Base-by-base conservation (phyloP, 1,284 basidiomycete genomes). In the Rhodotorula sp. region DNA sequence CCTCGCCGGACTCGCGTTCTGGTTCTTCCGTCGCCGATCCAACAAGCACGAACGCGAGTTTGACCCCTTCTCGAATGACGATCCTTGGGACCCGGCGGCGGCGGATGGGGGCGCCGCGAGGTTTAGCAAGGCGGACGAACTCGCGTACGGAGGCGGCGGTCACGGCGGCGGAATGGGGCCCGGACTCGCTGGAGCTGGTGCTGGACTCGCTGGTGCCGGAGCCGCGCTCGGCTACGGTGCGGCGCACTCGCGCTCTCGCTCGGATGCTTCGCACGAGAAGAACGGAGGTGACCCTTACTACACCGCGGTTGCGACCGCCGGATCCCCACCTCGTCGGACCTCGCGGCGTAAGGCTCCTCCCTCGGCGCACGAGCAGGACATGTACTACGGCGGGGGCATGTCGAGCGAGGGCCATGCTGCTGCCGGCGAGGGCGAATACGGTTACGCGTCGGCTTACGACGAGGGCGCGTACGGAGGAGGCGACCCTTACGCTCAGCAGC, bases 1-100 rank as follows among this genome's bases (percentile, higher is more conserved):
- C 62, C 65, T 83, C 64, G 69, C 78, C 58, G 68, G 78, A 23
- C 66, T 81, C 63, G 64, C 80, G 56, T 78, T 78, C 69, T 80
- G 73, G 73, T 78, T 75, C 74, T 76, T 79, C 63, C 84, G 79
- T 39, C 70, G 73, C 47, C 65, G 68, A 31, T 60, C 61, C 31
- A 48, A 34, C 58, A 57, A 64, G 20, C 52, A 47, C 46, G 21
- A 56, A 6, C 57, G 59, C 49, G 67, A 67, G 16, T 56, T 54
- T n/a, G 65, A 68, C 62, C 62, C 49, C 46, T 68, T 68, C 60
- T 52, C 47, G 64, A 51, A 18, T 23, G 49, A n/a, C 29, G 63
- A 64, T 34, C 60, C 64, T 12, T 70, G 69, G 69, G 60, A 67
- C 60, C 69, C 69, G 3, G 54, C 64, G 14, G 46, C 51, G 14